Evolutionary conservation across 164 flowering plant genomes (phyloP).

Genomic region (Magnolia changhungtana): DNA sequence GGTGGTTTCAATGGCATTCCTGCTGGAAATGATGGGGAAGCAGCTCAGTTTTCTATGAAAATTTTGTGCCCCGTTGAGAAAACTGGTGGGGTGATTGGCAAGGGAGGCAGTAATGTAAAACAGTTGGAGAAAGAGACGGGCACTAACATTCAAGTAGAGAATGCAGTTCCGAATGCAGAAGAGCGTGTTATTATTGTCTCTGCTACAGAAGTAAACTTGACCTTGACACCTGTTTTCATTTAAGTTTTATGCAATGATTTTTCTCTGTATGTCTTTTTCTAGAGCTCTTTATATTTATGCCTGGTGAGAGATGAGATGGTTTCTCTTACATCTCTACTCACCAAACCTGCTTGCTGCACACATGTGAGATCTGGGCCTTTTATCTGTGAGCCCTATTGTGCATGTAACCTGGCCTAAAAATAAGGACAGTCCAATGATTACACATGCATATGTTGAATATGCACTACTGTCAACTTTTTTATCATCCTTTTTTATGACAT

Average conservation of each 20-base stretch:
- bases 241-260: neutral
- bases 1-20: conserved; percentile 37
- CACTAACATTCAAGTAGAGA: conserved; percentile 57
- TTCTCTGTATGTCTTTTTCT: neutral
- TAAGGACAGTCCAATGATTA: neutral
- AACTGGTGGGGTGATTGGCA: conserved; percentile 76
- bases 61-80: conserved; percentile 59
- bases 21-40: conserved; percentile 31
- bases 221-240: neutral
- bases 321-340: neutral
- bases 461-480: neutral
- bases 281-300: neutral
- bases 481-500: no score
- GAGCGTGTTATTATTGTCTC: conserved; percentile 64
- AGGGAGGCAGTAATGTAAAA: conserved; percentile 57
- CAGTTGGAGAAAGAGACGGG: conserved; percentile 65
- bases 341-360: neutral
- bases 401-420: neutral
- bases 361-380: neutral
- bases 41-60: conserved; percentile 60
- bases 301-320: neutral
- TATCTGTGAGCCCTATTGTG: neutral
- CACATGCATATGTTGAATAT: neutral
- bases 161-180: conserved; percentile 39
- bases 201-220: conserved; percentile 46